Base-by-base conservation (phyloP, 2,329 filamentous ascomycete genomes). In the Phoma sp. region DNA sequence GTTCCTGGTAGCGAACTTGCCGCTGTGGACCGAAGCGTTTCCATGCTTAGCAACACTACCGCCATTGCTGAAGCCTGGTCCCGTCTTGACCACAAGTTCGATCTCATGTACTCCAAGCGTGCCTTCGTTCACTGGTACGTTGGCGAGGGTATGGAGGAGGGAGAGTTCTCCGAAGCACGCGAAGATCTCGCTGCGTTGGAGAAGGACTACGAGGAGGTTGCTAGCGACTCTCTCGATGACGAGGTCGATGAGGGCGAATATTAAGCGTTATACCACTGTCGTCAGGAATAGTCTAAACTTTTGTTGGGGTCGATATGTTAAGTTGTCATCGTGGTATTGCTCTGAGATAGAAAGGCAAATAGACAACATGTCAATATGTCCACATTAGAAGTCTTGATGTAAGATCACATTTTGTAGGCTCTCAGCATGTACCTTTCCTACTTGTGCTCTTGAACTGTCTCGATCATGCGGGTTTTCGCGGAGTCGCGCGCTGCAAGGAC, bases 1-100 rank as follows among this genome's bases (percentile, higher is more conserved):
- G 93, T 97, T 53, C 95, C 92, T 71, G 96, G 96, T 80, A 93
- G 93, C 74, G 95, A 98, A 77, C 87, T 98, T 60, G 93, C 95
- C 80, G 93, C 96, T 83, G 93, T 98, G 78, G 91, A 95, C 86
- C 93, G 95, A 74, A 93, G 93, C 80, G 93, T 98, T 66, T 85
- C 86, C 59, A 90, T 90, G 87, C 80, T 90, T 68, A 89, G 86
- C 80, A 90, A 90, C 82, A 90, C 87, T 53, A 90, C 87, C 21
- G 87, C 87, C 71, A 90, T 90, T 63, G 85, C 87, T 56, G 87
- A 90, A 77, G 87, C 87, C 47, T 90, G 87, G 87, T 87, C 86
- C 56, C 84, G 86, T 60, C 83, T 90, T 42, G 86, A 89, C 77
- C 81, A 88, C 82, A 90, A 90, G 80, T 90, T 90, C 76, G 87